phyloP scores from a whole-genome alignment of 768 basidiomycete species.

The Mycena albidolilacea region DNA sequence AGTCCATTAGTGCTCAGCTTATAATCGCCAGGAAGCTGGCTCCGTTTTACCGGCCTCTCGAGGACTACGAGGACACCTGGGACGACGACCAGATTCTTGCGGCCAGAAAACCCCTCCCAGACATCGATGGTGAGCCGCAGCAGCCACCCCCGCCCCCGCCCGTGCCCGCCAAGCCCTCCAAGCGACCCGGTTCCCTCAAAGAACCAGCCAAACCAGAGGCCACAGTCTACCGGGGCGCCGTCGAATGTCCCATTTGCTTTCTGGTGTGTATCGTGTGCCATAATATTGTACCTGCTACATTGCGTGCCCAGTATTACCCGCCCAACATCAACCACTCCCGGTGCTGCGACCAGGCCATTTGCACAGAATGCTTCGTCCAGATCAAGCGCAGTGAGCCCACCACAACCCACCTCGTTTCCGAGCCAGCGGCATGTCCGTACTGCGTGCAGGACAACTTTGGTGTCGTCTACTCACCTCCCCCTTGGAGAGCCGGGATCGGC shows the following conservation, averaged over 20 bases:
- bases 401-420: constrained; percentile 94
- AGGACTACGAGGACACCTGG: constrained; percentile 93
- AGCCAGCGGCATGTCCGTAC: constrained; percentile 97
- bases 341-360: constrained; percentile 98
- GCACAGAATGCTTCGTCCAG: constrained; percentile 99
- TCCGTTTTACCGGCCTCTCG: constrained; percentile 96
- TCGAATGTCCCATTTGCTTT: constrained; percentile 99
- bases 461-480: constrained; percentile 86
- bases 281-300: constrained; percentile 39
- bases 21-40: constrained; percentile 91
- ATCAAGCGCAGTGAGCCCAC: constrained; percentile 98
- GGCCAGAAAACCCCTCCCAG: constrained; percentile 78
- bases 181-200: constrained; percentile 72
- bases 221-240: constrained; percentile 84
- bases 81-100: constrained; percentile 89
- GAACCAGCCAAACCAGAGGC: constrained; percentile 83
- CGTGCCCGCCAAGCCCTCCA: constrained; percentile 56
- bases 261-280: constrained; percentile 71
- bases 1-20: constrained; percentile 86
- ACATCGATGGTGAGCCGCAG: constrained; percentile 60
- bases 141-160: constrained; percentile 48
- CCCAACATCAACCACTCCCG: constrained; percentile 97
- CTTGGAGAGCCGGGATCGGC: constrained; percentile 86
- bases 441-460: constrained; percentile 99
- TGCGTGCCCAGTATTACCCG: constrained; percentile 87